Conservation (phyloP, 805 yeast genomes). For the Maudiozyma serrabonitensis region DNA sequence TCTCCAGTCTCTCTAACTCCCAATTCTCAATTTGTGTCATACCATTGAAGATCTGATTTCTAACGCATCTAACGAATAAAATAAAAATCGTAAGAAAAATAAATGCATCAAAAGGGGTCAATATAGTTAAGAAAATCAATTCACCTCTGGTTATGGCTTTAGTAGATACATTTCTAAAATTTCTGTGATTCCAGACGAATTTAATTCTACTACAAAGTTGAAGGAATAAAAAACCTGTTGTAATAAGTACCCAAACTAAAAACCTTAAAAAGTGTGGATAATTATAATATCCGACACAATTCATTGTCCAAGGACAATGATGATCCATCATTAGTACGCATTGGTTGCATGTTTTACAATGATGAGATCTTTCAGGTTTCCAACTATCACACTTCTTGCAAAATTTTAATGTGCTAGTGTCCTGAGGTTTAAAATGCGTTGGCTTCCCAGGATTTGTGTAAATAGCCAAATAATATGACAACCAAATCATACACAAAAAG, state of each 20-base stretch:
- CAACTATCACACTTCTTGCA: conserved; percentile 62
- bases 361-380: conserved; percentile 82
- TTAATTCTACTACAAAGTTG: conserved; percentile 34
- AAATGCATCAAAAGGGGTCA: conserved; percentile 47
- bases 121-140: conserved; percentile 43
- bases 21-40: conserved; percentile 86
- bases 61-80: conserved; percentile 51
- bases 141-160: conserved; percentile 36
- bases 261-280: conserved; percentile 76
- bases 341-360: conserved; percentile 62
- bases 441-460: conserved; percentile 59
- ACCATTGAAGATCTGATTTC: conserved; percentile 48
- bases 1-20: conserved; percentile 78
- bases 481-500: conserved; percentile 51
- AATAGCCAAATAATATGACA: conserved; percentile 66
- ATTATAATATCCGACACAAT: conserved; percentile 76
- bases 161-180: conserved; percentile 38
- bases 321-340: conserved; percentile 91
- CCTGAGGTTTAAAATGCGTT: conserved; percentile 38
- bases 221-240: conserved; percentile 39
- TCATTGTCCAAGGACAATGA: conserved; percentile 89
- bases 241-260: conserved; percentile 50
- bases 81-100: conserved; percentile 51
- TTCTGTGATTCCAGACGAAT: conserved; percentile 33
- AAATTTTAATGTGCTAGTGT: conserved; percentile 33